A percentile compares a stretch with the other conserved stretches of the same genome.
These are phyloP conservation scores for Rhododendron williamsianum DNA, from an alignment of 148 eudicot genomes.

Conservation along the genomic window DNA sequence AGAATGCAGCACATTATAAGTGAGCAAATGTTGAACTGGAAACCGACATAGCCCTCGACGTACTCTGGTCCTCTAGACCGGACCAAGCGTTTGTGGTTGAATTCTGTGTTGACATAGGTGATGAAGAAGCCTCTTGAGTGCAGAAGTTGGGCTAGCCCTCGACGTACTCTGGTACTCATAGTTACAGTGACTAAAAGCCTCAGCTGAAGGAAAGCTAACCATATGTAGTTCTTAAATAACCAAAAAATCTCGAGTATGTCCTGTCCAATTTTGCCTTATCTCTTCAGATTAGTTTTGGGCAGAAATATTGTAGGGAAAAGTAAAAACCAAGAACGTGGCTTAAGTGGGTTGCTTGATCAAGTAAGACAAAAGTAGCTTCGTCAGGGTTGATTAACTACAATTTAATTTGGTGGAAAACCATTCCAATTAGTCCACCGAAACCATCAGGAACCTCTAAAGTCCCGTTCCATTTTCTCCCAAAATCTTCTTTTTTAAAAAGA, in stretches of 20 bases:
- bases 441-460: no score
- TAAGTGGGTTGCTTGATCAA: no score
- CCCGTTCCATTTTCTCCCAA: no score
- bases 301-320: no score
- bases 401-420: no score
- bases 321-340: no score
- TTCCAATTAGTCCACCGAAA: no score
- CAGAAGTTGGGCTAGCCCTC: not conserved
- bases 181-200: not conserved
- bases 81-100: not conserved
- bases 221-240: not conserved
- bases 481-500: no score
- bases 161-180: not conserved
- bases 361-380: no score
- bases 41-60: not conserved
- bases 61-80: not conserved
- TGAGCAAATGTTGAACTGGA: not conserved
- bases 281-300: no score
- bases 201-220: not conserved
- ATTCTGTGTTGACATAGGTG: constrained; percentile 4
- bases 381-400: no score
- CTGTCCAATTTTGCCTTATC: not conserved
- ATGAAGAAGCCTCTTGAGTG: not conserved
- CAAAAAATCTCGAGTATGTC: not conserved
- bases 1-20: not conserved